Evolutionary conservation across 2,329 filamentous ascomycete species (phyloP).

Genomic region (Diaporthe capsici): DNA sequence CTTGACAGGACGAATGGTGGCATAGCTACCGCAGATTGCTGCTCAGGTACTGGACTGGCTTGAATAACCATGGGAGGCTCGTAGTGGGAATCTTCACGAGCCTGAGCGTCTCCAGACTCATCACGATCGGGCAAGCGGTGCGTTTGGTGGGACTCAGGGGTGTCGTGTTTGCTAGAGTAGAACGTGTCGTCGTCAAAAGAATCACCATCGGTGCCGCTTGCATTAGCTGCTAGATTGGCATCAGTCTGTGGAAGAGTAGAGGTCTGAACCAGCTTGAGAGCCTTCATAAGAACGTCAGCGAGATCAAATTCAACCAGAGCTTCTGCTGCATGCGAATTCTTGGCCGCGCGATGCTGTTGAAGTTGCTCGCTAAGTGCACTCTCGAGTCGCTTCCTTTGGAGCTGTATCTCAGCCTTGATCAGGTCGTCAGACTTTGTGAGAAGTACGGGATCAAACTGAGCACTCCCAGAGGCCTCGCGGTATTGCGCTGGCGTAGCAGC

Average conservation of each 20-base stretch:
- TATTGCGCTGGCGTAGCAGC: conserved; percentile 55
- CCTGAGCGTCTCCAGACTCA: conserved; percentile 53
- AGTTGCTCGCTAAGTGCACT: conserved; percentile 81
- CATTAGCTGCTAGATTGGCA: conserved; percentile 68
- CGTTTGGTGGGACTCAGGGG: conserved; percentile 69
- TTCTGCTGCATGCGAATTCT: conserved; percentile 61
- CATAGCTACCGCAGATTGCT: conserved; percentile 37
- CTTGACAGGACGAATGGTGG: conserved; percentile 32
- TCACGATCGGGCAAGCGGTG: conserved; percentile 61
- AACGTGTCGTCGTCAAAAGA: conserved; percentile 95
- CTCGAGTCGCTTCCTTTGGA: conserved; percentile 87
- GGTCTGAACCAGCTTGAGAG: conserved; percentile 78
- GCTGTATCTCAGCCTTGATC: conserved; percentile 83
- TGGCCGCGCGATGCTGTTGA: conserved; percentile 70
- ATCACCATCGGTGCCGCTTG: conserved; percentile 74
- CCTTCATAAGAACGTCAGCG: conserved; percentile 79
- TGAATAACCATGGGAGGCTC: conserved; percentile 50
- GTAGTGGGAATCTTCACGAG: conserved; percentile 54
- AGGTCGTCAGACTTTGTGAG: conserved; percentile 89
- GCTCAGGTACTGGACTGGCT: conserved; percentile 43
- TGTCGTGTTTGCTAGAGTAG: conserved; percentile 95
- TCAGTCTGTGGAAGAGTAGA: conserved; percentile 72
- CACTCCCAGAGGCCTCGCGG: conserved; percentile 61
- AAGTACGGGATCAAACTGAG: conserved; percentile 85
- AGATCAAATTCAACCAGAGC: conserved; percentile 77